Evolutionary conservation across 2,329 filamentous ascomycete species (phyloP), one percentile per base, ranked within the genome.

Genomic region (Beauveria pseudobassiana): DNA sequence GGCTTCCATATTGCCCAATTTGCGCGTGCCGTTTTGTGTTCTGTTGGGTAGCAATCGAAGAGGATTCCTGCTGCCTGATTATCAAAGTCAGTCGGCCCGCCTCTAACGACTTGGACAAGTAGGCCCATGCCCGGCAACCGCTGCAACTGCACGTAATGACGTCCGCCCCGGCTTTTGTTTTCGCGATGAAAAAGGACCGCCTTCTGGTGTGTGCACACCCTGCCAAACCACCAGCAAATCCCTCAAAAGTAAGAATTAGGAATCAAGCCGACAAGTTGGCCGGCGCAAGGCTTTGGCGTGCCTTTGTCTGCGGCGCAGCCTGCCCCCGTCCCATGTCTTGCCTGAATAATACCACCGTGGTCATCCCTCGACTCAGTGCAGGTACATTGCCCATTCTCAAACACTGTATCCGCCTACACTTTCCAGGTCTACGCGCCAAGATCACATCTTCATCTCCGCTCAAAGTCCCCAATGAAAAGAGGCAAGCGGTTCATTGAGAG

Each of bases 401-500:
- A 34, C 24, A 45, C 10, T n/a, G n/a, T 14, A 22, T 34, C 10
- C 12, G n/a, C n/a, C n/a, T 12, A 22, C 20, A 20, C 30, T n/a
- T 30, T 42, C 38, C 34, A n/a, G 16, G 34, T 20, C 46, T n/a
- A 20, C 10, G 34, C 24, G 38, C 48, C 48, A 52, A 51, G 48
- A 59, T 52, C 57, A n/a, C n/a, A n/a, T 26, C 46, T 20, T 59
- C 57, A 45, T 59, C 57, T 45, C 56, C 57, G 45, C 45, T 2
- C 45, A 10, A 10, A 22, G 28, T 3, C 7, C 20, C 14, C 43
- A 40, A 40, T 58, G 43, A 30, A 22, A 40, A 28, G 22, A 28
- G 20, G 14, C 16, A 26, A 40, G 26, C 16, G 20, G 20, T 42
- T 30, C 16, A 28, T 20, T n/a, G n/a, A n/a, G 8, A 20, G 30